A percentile compares a stretch with the other conserved stretches of the same genome.
phyloP scores from a whole-genome alignment of 352 stramenopile species.

The Aphanomyces cochlioides region DNA sequence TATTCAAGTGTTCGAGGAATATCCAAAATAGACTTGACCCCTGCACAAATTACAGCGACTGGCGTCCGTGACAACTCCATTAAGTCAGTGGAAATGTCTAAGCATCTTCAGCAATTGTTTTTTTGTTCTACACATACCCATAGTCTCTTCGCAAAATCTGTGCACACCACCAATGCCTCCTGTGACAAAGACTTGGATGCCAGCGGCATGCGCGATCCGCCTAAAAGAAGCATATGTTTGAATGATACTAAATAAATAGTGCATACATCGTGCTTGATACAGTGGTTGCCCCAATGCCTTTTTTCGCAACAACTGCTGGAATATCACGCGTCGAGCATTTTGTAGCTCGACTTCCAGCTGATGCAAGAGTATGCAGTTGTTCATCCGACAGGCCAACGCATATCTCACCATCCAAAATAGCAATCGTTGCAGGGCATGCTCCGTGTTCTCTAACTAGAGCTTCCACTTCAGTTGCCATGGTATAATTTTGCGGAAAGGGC shows the following conservation, averaged over 20 bases:
- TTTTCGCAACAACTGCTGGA: slow-evolving; percentile 63
- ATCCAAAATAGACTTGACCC: slow-evolving; percentile 99
- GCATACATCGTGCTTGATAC: slow-evolving; percentile 94
- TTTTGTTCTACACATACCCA: slow-evolving; percentile 53
- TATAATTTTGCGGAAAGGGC: slow-evolving; percentile 96
- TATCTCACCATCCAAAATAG: slow-evolving; percentile 90
- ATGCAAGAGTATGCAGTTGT: slow-evolving; percentile 57
- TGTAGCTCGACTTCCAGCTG: slow-evolving; percentile 55
- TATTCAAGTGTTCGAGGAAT: slow-evolving; percentile 95
- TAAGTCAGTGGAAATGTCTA: slow-evolving; percentile 96
- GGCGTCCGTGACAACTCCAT: slow-evolving; percentile 94
- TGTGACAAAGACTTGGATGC: slow-evolving; percentile 97
- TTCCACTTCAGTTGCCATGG: slow-evolving; percentile 91
- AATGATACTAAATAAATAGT: neutral
- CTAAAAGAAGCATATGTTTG: slow-evolving; percentile 34
- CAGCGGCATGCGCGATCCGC: slow-evolving; percentile 89
- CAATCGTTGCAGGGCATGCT: slow-evolving; percentile 94
- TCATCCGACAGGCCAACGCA: slow-evolving; percentile 61
- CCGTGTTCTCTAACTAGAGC: slow-evolving; percentile 81
- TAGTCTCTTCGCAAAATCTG: slow-evolving; percentile 89
- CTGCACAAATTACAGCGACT: slow-evolving; percentile 95
- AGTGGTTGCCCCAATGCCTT: slow-evolving; percentile 90
- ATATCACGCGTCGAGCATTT: slow-evolving; percentile 87
- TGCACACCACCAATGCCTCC: slow-evolving; percentile 97
- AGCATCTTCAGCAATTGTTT: neutral